Evolutionary conservation across 148 eudicot species (phyloP).

Genomic region (Diospyros kaki): DNA sequence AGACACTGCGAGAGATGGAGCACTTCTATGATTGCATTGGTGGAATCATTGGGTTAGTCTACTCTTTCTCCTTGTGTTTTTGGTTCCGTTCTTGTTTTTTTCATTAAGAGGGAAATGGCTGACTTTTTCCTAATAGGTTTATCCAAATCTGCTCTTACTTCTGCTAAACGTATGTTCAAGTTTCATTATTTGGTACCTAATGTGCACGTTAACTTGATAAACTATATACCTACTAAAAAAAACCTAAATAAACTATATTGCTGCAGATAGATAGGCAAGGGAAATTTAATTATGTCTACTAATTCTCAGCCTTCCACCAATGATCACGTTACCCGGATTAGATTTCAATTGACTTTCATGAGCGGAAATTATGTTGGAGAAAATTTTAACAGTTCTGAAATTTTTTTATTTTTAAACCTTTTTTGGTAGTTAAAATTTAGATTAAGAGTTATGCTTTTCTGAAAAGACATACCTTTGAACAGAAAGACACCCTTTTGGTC

Average conservation of each 20-base stretch:
- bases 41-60: conserved; percentile 78
- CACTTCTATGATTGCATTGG: conserved; percentile 88
- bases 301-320: not conserved
- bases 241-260: not conserved
- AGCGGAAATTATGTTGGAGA: too few relatives aligned
- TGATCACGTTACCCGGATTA: not conserved
- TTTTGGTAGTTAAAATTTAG: too few relatives aligned
- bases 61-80: not conserved
- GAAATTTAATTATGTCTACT: not conserved
- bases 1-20: conserved; percentile 62
- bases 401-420: too few relatives aligned
- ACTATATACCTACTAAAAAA: not conserved
- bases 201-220: not conserved
- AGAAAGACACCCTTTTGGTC: too few relatives aligned
- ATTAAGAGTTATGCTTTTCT: too few relatives aligned
- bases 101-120: not conserved
- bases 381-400: too few relatives aligned
- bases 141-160: not conserved
- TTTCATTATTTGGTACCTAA: not conserved
- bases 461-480: too few relatives aligned
- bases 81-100: not conserved
- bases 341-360: not conserved
- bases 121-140: not conserved
- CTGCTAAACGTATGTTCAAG: not conserved
- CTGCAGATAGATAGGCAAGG: not conserved